These are phyloP conservation scores for Cyberlindnera sargentensis DNA, from an alignment of 805 yeast species.

Conservation along the genomic window DNA sequence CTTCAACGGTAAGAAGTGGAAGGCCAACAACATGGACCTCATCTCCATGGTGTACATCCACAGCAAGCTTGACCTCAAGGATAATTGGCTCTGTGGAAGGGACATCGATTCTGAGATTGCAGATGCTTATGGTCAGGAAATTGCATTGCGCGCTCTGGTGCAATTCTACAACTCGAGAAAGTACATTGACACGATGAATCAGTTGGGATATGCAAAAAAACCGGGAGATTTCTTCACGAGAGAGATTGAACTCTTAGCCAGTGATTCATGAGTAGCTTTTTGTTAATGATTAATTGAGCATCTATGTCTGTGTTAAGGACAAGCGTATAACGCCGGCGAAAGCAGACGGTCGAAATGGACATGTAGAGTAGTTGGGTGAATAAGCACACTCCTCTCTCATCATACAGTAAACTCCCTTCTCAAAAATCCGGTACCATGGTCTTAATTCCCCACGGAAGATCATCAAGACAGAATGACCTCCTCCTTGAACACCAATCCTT, in stretches of 20 bases:
- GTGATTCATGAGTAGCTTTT: neutral
- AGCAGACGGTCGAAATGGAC: no score
- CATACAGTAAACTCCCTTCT: no score
- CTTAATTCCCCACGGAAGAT: no score
- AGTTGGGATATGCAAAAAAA: slow-evolving; percentile 46
- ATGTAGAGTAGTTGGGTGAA: no score
- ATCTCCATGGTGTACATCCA: slow-evolving; percentile 81
- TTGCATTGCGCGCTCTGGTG: slow-evolving; percentile 69
- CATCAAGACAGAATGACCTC: no score
- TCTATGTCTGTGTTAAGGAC: no score
- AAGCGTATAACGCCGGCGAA: no score
- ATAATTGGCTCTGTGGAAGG: slow-evolving; percentile 82
- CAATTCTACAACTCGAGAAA: slow-evolving; percentile 66
- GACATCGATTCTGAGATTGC: slow-evolving; percentile 70
- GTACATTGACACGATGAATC: slow-evolving; percentile 45
- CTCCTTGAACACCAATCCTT: no score
- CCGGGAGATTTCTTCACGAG: slow-evolving; percentile 35
- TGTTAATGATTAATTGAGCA: no score
- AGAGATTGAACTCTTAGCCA: slow-evolving; percentile 28
- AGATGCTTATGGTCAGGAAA: slow-evolving; percentile 79
- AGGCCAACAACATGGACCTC: slow-evolving; percentile 85
- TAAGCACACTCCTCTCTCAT: no score
- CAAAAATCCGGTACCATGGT: no score
- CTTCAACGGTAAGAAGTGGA: slow-evolving; percentile 92
- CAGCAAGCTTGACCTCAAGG: slow-evolving; percentile 63